These are phyloP conservation scores for Claviceps sp. DNA, from an alignment of 2,329 filamentous ascomycete species.

Conservation along the genomic window DNA sequence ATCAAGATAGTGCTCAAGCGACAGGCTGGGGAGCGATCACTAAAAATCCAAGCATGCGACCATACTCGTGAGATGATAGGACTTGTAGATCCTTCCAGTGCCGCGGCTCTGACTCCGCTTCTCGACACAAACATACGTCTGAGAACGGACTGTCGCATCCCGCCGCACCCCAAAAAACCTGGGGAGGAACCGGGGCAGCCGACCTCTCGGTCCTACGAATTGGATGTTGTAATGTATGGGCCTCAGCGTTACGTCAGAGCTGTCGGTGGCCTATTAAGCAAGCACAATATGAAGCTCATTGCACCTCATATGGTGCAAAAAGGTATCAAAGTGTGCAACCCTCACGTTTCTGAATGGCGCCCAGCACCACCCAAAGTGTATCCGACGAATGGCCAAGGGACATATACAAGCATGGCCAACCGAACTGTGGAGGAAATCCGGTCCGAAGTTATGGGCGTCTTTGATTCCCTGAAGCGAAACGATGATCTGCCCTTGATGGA, in stretches of 20 bases:
- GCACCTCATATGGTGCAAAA: conserved; percentile 52
- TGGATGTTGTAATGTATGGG: conserved; percentile 71
- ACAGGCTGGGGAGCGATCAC: conserved; percentile 37
- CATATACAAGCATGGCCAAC: conserved; percentile 18
- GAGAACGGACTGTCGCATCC: conserved; percentile 59
- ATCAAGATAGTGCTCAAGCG: conserved; percentile 61
- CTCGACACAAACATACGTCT: conserved; percentile 55
- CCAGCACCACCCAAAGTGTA: conserved; percentile 25
- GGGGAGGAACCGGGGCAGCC: conserved; percentile 52
- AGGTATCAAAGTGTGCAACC: conserved; percentile 63
- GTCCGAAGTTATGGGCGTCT: conserved; percentile 72
- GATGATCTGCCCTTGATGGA: conserved; percentile 67
- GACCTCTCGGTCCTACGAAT: conserved; percentile 45
- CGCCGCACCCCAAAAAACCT: conserved; percentile 46
- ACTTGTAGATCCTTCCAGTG: conserved; percentile 53
- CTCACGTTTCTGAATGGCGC: conserved; percentile 45
- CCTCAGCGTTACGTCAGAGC: conserved; percentile 49
- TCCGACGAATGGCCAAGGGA: conserved; percentile 15
- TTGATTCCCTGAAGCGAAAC: conserved; percentile 66
- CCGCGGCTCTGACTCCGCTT: conserved; percentile 55
- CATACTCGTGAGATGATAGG: conserved; percentile 60
- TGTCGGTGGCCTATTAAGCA: conserved; percentile 53
- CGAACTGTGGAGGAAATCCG: conserved; percentile 78
- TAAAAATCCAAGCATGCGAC: conserved; percentile 61
- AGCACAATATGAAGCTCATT: conserved; percentile 52